Evolutionary conservation across 768 basidiomycete genomes (phyloP).

Genomic region (Trametes sanguinea): DNA sequence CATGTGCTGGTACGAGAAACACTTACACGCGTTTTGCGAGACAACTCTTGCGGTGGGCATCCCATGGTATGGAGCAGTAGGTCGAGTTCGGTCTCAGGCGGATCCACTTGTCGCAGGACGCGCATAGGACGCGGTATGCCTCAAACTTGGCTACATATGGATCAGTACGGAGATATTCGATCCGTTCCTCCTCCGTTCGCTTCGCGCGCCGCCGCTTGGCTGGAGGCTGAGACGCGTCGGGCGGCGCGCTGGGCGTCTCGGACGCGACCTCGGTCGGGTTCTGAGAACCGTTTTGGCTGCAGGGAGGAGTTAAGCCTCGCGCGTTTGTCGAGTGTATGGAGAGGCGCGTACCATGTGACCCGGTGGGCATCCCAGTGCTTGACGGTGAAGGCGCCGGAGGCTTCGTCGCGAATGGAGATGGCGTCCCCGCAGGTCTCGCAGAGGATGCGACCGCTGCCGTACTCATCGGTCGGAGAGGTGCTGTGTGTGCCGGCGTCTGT

Average conservation of each 20-base stretch:
- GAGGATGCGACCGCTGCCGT: slow-evolving; percentile 63
- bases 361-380: slow-evolving; percentile 72
- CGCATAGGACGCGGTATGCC: slow-evolving; percentile 77
- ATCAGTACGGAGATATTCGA: slow-evolving; percentile 65
- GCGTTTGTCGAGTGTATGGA: not conserved
- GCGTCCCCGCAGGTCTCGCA: slow-evolving; percentile 64
- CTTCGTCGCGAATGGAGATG: slow-evolving; percentile 69
- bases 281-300: slow-evolving; percentile 26
- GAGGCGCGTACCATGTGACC: slow-evolving; percentile 49
- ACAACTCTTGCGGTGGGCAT: slow-evolving; percentile 82
- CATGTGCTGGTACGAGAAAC: not conserved
- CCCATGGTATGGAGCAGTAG: slow-evolving; percentile 88
- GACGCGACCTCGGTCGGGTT: slow-evolving; percentile 10
- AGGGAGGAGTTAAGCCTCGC: not conserved
- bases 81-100: slow-evolving; percentile 84
- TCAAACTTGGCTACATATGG: slow-evolving; percentile 82
- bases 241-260: slow-evolving; percentile 7
- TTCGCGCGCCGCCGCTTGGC: slow-evolving; percentile 71
- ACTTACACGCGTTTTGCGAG: slow-evolving; percentile 75
- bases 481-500: slow-evolving; percentile 11
- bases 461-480: slow-evolving; percentile 47
- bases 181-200: slow-evolving; percentile 75
- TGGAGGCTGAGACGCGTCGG: slow-evolving; percentile 26
- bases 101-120: slow-evolving; percentile 84
- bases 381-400: slow-evolving; percentile 61